Evolutionary conservation across 441 rosid species (phyloP).

Genomic region (Sinapis alba): DNA sequence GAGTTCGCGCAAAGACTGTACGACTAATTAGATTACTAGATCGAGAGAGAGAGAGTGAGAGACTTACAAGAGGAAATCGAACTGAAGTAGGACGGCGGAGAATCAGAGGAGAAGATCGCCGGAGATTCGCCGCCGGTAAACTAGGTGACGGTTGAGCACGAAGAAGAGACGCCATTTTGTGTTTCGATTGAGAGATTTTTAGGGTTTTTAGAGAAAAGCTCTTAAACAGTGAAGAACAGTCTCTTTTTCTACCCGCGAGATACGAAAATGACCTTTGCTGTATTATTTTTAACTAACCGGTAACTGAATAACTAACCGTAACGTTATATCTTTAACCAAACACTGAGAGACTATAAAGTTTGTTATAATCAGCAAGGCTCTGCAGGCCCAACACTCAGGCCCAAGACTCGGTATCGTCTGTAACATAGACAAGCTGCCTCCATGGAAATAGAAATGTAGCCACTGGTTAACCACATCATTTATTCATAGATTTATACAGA

Average conservation of each 20-base stretch:
- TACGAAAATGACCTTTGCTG: conserved; percentile 4
- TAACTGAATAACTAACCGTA: conserved; percentile 3
- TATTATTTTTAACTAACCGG: not conserved
- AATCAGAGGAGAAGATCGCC: conserved; percentile 20
- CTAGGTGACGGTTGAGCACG: conserved; percentile 40
- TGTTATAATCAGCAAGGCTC: not conserved
- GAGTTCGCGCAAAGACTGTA: conserved; percentile 6
- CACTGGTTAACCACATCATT: not conserved
- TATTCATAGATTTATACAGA: not conserved
- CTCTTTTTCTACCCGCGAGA: not conserved
- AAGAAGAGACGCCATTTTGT: conserved; percentile 53
- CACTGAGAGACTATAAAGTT: not conserved
- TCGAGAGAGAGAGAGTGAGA: conserved; percentile 12
- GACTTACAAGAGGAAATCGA: conserved; percentile 41
- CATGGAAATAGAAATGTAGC: not conserved
- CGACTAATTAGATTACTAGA: conserved; percentile 28
- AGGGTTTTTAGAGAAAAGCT: conserved; percentile 9
- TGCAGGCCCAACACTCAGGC: not conserved
- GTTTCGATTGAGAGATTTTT: conserved; percentile 16
- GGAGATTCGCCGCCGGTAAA: conserved; percentile 31
- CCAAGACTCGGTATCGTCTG: conserved; percentile 77
- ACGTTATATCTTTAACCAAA: not conserved
- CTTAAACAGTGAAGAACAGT: not conserved
- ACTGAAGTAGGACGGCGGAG: conserved; percentile 15
- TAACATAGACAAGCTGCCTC: conserved; percentile 71